A percentile compares a stretch with the other conserved stretches of the same genome.
Evolutionary conservation across 1,284 basidiomycete genomes (phyloP).

Genomic region (Trametes hirsuta): DNA sequence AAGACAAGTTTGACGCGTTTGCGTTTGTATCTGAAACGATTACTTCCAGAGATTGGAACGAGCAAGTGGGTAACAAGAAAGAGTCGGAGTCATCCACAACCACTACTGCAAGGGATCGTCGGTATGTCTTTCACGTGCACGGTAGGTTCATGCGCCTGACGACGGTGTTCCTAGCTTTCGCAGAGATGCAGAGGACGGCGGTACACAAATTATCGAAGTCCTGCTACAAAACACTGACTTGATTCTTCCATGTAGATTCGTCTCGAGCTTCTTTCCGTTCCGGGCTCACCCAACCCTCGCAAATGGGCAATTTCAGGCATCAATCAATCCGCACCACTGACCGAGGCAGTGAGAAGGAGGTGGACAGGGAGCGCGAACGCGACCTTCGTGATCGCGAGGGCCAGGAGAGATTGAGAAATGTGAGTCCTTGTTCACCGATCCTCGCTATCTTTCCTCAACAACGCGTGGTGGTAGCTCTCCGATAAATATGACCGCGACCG

Average conservation of each 20-base stretch:
- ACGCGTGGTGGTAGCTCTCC: slow-evolving; percentile 57
- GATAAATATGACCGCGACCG: slow-evolving; percentile 86
- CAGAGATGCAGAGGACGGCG: slow-evolving; percentile 73
- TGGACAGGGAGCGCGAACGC: slow-evolving; percentile 67
- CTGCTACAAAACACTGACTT: background rate
- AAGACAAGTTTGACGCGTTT: slow-evolving; percentile 3
- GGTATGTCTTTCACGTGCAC: slow-evolving; percentile 42
- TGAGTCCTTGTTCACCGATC: slow-evolving; percentile 39
- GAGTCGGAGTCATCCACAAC: slow-evolving; percentile 58
- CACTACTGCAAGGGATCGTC: slow-evolving; percentile 62
- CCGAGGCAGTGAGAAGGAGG: slow-evolving; percentile 61
- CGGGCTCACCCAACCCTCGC: slow-evolving; percentile 75
- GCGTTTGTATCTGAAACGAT: slow-evolving; percentile 19
- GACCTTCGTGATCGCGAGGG: slow-evolving; percentile 72
- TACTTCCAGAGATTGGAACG: slow-evolving; percentile 51
- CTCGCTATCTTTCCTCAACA: slow-evolving; percentile 12
- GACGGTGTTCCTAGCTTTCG: slow-evolving; percentile 54
- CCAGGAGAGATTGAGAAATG: slow-evolving; percentile 76
- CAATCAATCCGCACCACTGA: slow-evolving; percentile 74
- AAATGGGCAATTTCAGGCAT: slow-evolving; percentile 89
- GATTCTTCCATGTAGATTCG: slow-evolving; percentile 46
- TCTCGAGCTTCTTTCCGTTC: slow-evolving; percentile 71
- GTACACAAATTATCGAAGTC: slow-evolving; percentile 39
- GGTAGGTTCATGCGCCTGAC: slow-evolving; percentile 1
- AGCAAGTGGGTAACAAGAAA: slow-evolving; percentile 65